Evolutionary conservation across 2,329 filamentous ascomycete genomes (phyloP).

Genomic region (Dryadomyces quercus-mongolicae): DNA sequence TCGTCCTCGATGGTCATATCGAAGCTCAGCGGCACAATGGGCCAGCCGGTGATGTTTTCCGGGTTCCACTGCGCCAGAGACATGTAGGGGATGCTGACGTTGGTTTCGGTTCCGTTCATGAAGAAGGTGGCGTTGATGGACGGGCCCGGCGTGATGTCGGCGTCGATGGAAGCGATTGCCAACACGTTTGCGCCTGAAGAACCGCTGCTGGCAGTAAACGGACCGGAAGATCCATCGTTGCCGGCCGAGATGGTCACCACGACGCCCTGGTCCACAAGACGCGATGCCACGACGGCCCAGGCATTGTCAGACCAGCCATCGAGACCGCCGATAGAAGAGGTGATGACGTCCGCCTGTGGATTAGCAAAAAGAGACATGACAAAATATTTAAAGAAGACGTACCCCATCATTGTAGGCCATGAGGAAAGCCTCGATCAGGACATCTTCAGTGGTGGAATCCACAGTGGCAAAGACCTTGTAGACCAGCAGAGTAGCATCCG

Average conservation of each 20-base stretch:
- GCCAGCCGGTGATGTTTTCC: slow-evolving; percentile 11
- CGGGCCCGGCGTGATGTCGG: slow-evolving; percentile 10
- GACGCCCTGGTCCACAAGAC: slow-evolving; percentile 41
- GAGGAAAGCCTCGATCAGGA: slow-evolving; percentile 47
- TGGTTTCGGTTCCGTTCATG: slow-evolving; percentile 2
- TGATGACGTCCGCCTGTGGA: slow-evolving; percentile 39
- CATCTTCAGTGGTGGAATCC: slow-evolving; percentile 27
- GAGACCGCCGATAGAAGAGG: slow-evolving; percentile 36
- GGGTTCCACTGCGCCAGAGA: slow-evolving; percentile 4
- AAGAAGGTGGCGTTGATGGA: slow-evolving; percentile 9
- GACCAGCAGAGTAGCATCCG: neutral
- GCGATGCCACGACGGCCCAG: slow-evolving; percentile 35
- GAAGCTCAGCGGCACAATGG: slow-evolving; percentile 15
- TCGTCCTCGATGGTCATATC: slow-evolving; percentile 16
- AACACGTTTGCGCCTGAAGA: slow-evolving; percentile 27
- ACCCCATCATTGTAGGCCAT: slow-evolving; percentile 44
- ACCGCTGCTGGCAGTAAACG: slow-evolving; percentile 6
- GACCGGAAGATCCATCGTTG: slow-evolving; percentile 23
- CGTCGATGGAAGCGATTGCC: slow-evolving; percentile 29
- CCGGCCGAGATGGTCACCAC: slow-evolving; percentile 40
- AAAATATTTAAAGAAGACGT: neutral
- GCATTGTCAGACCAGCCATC: slow-evolving; percentile 41
- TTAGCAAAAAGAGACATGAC: neutral
- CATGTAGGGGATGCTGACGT: slow-evolving; percentile 8
- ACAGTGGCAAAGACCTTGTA: slow-evolving; percentile 1